Percentiles rank a stretch among this genome's conserved stretches.
These are phyloP conservation scores for Metschnikowia bowlesiae DNA, from an alignment of 805 yeast species.

Conservation along the genomic window DNA sequence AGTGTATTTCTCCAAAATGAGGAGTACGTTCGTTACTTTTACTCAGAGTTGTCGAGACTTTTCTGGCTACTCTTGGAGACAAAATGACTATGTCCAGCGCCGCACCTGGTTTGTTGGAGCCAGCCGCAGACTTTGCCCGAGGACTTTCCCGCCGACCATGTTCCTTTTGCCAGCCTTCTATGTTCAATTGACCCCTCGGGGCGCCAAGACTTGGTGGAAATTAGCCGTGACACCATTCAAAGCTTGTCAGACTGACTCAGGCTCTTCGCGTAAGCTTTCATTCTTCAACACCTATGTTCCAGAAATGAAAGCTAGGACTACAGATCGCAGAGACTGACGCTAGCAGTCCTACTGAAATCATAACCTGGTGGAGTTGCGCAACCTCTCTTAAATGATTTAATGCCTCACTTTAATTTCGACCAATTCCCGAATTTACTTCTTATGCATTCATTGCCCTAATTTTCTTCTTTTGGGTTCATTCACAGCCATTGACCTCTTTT, in stretches of 20 bases:
- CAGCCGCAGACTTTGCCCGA: constrained; percentile 13
- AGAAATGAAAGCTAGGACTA: constrained; percentile 26
- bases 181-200: constrained; percentile 36
- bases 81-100: constrained; percentile 53
- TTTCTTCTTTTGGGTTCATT: too few species aligned
- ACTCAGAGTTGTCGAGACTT: constrained; percentile 56
- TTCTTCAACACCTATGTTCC: constrained; percentile 29
- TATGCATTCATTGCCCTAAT: too few species aligned
- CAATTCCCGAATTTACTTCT: too few species aligned
- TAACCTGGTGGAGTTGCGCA: constrained; percentile 41
- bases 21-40: constrained; percentile 61
- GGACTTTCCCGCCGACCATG: constrained; percentile 38
- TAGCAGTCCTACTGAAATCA: constrained; percentile 22
- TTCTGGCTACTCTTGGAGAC: constrained; percentile 63
- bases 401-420: too few species aligned
- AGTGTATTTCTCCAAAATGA: constrained; percentile 68
- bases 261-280: constrained; percentile 37
- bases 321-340: constrained; percentile 23
- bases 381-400: neutral
- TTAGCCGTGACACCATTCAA: constrained; percentile 37
- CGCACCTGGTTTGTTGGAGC: constrained; percentile 56
- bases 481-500: too few species aligned
- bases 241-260: constrained; percentile 36
- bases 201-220: constrained; percentile 37
- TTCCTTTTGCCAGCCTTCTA: constrained; percentile 45